phyloP scores from a whole-genome alignment of 1,284 basidiomycete species.

The Cutaneotrichosporon sp. region DNA sequence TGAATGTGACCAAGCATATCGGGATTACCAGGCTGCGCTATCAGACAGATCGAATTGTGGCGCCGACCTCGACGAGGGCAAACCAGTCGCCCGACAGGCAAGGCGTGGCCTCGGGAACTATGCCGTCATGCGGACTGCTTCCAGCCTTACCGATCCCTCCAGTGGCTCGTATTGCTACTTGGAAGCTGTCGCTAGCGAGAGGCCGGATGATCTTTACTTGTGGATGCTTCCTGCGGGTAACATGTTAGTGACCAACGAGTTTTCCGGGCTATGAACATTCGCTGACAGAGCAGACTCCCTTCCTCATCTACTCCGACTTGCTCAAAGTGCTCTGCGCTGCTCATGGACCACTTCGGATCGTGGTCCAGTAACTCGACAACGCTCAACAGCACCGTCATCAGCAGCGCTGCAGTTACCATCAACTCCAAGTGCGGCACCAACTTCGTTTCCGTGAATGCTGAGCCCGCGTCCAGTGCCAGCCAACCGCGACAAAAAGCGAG shows the following conservation, averaged over 20 bases:
- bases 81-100: conserved; percentile 25
- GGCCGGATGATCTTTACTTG: conserved; percentile 46
- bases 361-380: conserved; percentile 26
- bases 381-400: conserved; percentile 35
- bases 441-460: conserved; percentile 22
- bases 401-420: conserved; percentile 27
- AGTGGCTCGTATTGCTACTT: conserved; percentile 44
- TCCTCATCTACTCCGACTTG: conserved; percentile 39
- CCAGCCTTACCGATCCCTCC: conserved; percentile 28
- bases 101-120: conserved; percentile 41
- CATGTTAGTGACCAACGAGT: too few relatives aligned
- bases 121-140: conserved; percentile 35
- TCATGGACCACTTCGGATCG: conserved; percentile 33
- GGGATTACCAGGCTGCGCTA: conserved; percentile 19
- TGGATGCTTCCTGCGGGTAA: conserved; percentile 41
- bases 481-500: neutral
- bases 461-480: neutral
- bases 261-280: too few relatives aligned
- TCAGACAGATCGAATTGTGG: conserved; percentile 34
- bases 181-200: conserved; percentile 28
- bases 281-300: conserved; percentile 27
- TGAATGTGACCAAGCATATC: conserved; percentile 32
- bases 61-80: conserved; percentile 28
- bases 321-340: conserved; percentile 37
- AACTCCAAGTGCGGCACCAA: conserved; percentile 34